Base-by-base conservation (phyloP, 2,329 filamentous ascomycete species). In the Fonsecaea pugnacius region DNA sequence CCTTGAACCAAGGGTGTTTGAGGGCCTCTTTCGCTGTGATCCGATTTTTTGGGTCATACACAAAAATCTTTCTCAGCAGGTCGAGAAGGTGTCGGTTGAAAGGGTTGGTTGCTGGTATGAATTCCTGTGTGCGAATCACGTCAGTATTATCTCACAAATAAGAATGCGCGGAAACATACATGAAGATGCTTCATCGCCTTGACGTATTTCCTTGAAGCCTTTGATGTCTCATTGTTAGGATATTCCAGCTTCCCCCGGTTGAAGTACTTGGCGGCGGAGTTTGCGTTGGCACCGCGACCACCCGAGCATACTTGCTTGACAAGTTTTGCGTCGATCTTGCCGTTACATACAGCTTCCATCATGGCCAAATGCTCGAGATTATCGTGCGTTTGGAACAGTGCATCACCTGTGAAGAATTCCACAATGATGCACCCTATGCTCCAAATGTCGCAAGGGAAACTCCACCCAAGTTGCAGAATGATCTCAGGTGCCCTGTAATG, bases 401-500 rank as follows among this genome's bases (percentile, higher is more conserved):
- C 87, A 74, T 89, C 87, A 9, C 87, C 87, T 0, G 87, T 89
- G 77, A 86, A 89, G 73, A 89, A 89, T 69, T 89, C 87, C 35
- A 89, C 87, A 10, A 89, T 76, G 61, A 89, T 89, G 69, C 87
- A 89, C 24, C 87, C 87, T 61, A 89, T 88, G 73, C 87, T 89
- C 87, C 87, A 89, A 60, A 89, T 87, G 70, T 89, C 87, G 72
- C 87, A 89, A 10, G 87, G 85, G 71, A 86, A 88, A 69, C 85
- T 88, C 87, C 87, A 89, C 18, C 87, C 87, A 27, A 89, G 80
- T 62, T 88, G 87, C 36, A 89, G 77, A 30, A 89, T 89, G 68
- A 89, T 89, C 73, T 89, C 87, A 0, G 87, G 87, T 6, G 87
- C 87, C 64, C 87, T 82, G 71, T 89, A 89, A 73, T 89, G 87